Conservation (phyloP, 2,329 filamentous ascomycete species). For the Cryoendolithus antarcticus region DNA sequence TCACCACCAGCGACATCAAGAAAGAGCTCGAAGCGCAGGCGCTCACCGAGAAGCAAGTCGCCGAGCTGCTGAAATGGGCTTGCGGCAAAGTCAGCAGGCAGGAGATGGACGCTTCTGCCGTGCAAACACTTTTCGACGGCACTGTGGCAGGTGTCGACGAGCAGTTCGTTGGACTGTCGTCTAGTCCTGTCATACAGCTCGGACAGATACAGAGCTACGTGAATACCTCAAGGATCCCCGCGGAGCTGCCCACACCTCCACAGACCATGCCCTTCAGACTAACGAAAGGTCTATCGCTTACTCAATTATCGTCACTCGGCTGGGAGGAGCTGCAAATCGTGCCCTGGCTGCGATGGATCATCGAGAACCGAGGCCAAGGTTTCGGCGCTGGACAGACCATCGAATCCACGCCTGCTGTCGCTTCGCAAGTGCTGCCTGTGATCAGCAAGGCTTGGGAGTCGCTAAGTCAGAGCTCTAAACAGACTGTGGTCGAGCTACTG, state of each 20-base stretch:
- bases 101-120: constrained; percentile 57
- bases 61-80: constrained; percentile 76
- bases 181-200: constrained; percentile 64
- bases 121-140: constrained; percentile 62
- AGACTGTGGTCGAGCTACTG: constrained; percentile 52
- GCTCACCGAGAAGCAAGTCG: constrained; percentile 63
- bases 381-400: constrained; percentile 55
- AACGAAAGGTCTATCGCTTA: constrained; percentile 52
- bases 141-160: constrained; percentile 56
- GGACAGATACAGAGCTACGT: constrained; percentile 64
- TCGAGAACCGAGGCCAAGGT: constrained; percentile 52
- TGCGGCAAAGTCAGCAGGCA: constrained; percentile 57
- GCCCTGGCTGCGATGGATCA: constrained; percentile 71
- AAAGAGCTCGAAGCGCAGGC: constrained; percentile 72
- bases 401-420: constrained; percentile 59
- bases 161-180: constrained; percentile 38
- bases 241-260: constrained; percentile 65
- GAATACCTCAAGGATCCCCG: constrained; percentile 63
- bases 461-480: constrained; percentile 54
- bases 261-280: constrained; percentile 77
- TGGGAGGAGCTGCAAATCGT: constrained; percentile 79
- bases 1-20: constrained; percentile 77
- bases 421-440: constrained; percentile 62
- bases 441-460: constrained; percentile 85
- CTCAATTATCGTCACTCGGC: constrained; percentile 68